A percentile compares a stretch with the other conserved stretches of the same genome.
These are phyloP conservation scores for Persicaria maculosa DNA, from an alignment of 148 eudicot species.

Conservation along the genomic window DNA sequence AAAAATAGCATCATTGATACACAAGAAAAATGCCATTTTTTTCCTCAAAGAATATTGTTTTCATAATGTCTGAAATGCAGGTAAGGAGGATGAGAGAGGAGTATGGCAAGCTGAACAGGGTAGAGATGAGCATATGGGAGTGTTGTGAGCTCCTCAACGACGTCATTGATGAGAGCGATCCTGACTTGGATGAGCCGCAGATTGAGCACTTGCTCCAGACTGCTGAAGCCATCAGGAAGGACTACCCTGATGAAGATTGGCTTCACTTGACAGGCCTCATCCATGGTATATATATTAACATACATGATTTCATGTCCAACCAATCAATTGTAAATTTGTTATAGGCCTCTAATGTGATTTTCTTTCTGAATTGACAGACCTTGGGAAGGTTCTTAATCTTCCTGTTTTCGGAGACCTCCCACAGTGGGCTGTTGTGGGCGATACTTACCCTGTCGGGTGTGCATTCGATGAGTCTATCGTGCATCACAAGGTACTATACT, in stretches of 20 bases:
- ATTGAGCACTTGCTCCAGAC: conserved; percentile 86
- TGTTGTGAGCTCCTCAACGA: conserved; percentile 81
- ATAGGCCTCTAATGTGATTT: background rate
- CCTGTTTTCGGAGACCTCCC: conserved; percentile 82
- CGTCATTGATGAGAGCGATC: conserved; percentile 88
- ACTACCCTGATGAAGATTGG: conserved; percentile 87
- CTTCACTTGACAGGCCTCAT: conserved; percentile 88
- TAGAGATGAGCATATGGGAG: conserved; percentile 98
- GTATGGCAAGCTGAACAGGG: conserved; percentile 61
- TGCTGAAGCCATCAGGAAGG: conserved; percentile 83
- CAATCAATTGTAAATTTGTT: background rate
- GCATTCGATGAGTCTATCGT: conserved; percentile 74
- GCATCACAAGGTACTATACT: conserved; percentile 66
- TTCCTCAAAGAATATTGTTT: background rate
- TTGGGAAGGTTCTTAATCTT: conserved; percentile 84
- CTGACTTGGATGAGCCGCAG: conserved; percentile 92
- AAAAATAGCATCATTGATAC: too few species aligned
- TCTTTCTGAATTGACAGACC: conserved; percentile 30
- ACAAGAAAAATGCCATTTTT: background rate
- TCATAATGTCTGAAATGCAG: conserved; percentile 22
- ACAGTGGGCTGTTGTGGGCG: conserved; percentile 98
- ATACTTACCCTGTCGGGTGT: conserved; percentile 89
- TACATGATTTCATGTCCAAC: background rate
- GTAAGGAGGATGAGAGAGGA: conserved; percentile 76
- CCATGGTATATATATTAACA: conserved; percentile 43